Evolutionary conservation across 306 rosid species (phyloP), one percentile per base, ranked within the genome.

Genomic region (Geum urbanum): DNA sequence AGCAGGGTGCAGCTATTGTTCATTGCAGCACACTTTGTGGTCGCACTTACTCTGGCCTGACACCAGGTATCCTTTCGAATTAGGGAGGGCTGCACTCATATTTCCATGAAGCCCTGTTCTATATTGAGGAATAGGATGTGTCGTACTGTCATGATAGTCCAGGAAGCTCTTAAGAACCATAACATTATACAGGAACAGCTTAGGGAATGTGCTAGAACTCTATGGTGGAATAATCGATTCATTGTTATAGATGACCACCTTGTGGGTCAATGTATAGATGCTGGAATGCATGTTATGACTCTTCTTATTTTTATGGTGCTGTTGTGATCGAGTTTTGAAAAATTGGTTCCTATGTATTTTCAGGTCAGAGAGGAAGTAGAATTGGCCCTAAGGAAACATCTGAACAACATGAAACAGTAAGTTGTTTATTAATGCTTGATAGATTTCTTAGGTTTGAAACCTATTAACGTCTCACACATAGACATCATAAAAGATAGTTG

Each of bases 341-440:
- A 69, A 16, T 69, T 65, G 56, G 69, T 56, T 74, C 59, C 70
- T 65, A 22, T 76, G 40, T 58, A 40, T 64, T 82, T 80, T 27
- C 92, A 95, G 99, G 99, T 95, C 62, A 88, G 72, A 81, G 99
- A 95, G 88, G 99, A 95, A 80, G 91, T 95, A 72, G 99, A 95
- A 75, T 57, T 46, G 79, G 99, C 97, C 70, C 77, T 95, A 54
- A 84, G 76, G 80, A 95, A 84, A 79, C 94, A 95, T 81, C 72
- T 83, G 70, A 78, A 64, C 79, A 80, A 67, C 80, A 73, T 91
- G 75, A 89, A 83, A 87, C 91, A 86, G 99, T 95, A 91, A 80
- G 94, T 60, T 76, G 48, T 66, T 81, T 69, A 41, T 78, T 46
- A 74, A 52, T 15, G 63, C 55, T 64, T 71, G 54, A 62, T 43